These are phyloP conservation scores for Thielaviopsis ethacetica DNA, from an alignment of 2,329 filamentous ascomycete genomes.

Conservation along the genomic window DNA sequence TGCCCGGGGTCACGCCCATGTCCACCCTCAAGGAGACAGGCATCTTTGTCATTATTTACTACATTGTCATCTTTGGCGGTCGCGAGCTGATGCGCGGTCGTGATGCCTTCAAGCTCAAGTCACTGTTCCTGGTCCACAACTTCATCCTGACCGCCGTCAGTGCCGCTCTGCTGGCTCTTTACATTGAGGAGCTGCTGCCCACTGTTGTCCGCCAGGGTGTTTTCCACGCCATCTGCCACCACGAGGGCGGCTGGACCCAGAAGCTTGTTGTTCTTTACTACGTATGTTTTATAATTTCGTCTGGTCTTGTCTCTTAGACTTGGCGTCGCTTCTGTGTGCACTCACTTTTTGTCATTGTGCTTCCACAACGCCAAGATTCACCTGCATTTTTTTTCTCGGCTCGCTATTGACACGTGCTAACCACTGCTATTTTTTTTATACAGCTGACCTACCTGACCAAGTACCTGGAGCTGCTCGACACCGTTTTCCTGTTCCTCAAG, in stretches of 20 bases:
- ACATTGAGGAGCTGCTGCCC: conserved; percentile 79
- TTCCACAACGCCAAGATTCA: not conserved
- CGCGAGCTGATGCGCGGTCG: conserved; percentile 82
- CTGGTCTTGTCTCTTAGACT: not conserved
- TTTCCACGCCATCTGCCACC: conserved; percentile 76
- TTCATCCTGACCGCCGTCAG: conserved; percentile 82
- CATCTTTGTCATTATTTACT: conserved; percentile 74
- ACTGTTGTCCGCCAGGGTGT: conserved; percentile 65
- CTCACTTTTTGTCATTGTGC: not conserved
- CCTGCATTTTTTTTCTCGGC: not conserved
- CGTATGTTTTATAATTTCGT: conserved; percentile 36
- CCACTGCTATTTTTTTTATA: not conserved
- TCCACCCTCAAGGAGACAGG: conserved; percentile 75
- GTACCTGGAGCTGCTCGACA: conserved; percentile 90
- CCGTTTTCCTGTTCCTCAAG: conserved; percentile 94
- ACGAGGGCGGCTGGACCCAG: conserved; percentile 80
- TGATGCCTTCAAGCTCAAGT: conserved; percentile 71
- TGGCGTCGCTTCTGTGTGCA: not conserved
- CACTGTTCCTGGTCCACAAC: conserved; percentile 89
- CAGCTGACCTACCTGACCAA: conserved; percentile 98
- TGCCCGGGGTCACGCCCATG: conserved; percentile 67
- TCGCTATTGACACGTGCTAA: conserved; percentile 7
- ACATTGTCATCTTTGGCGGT: conserved; percentile 82
- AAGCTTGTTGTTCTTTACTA: conserved; percentile 92
- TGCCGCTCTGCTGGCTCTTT: conserved; percentile 62